Percentiles rank a stretch among this genome's conserved stretches.
Conservation (phyloP, 371 early-diverging fungal species). For the Parasitella parasitica region DNA sequence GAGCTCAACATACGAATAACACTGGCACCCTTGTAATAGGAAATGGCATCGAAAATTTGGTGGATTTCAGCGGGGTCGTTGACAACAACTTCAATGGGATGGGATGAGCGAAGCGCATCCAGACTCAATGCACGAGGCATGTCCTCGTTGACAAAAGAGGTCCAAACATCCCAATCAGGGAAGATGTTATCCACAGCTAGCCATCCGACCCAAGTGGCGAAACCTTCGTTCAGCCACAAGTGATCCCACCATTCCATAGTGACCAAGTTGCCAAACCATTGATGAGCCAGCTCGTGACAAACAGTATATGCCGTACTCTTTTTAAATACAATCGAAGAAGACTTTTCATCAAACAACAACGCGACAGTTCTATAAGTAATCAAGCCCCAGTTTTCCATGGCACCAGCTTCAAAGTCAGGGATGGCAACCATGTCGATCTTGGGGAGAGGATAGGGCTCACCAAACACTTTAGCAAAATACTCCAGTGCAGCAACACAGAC, state of each 20-base stretch:
- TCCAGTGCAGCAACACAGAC: slow-evolving; percentile 73
- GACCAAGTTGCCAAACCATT: slow-evolving; percentile 92
- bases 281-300: slow-evolving; percentile 93
- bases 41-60: slow-evolving; percentile 77
- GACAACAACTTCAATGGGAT: slow-evolving; percentile 88
- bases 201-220: slow-evolving; percentile 91
- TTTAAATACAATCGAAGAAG: slow-evolving; percentile 67
- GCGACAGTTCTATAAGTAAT: slow-evolving; percentile 84
- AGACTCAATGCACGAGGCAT: slow-evolving; percentile 70
- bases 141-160: slow-evolving; percentile 75
- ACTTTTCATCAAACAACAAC: slow-evolving; percentile 74
- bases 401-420: slow-evolving; percentile 87
- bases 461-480: slow-evolving; percentile 83
- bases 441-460: slow-evolving; percentile 82
- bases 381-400: slow-evolving; percentile 93
- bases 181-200: slow-evolving; percentile 78
- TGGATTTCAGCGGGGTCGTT: slow-evolving; percentile 73
- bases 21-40: slow-evolving; percentile 90
- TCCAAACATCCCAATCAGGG: slow-evolving; percentile 81
- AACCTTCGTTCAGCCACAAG: slow-evolving; percentile 96
- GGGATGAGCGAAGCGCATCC: slow-evolving; percentile 77
- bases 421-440: slow-evolving; percentile 91
- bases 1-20: slow-evolving; percentile 88
- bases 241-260: slow-evolving; percentile 91
- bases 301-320: slow-evolving; percentile 84